Conservation (phyloP, 805 yeast species). For the Candida golubevii region DNA sequence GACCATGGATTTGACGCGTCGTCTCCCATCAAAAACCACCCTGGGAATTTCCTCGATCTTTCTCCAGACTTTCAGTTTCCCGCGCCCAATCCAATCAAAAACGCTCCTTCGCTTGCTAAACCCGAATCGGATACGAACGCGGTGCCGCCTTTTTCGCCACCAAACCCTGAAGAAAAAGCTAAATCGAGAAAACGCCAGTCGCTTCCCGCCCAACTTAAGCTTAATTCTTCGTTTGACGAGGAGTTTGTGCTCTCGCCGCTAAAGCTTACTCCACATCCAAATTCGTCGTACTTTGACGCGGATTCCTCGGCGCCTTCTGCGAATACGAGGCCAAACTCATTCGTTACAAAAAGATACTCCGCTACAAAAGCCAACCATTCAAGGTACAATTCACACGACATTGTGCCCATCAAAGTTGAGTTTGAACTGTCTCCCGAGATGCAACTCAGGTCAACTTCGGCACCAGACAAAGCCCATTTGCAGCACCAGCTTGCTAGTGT, state of each 20-base stretch:
- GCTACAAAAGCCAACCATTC: slow-evolving; percentile 31
- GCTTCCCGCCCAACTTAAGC: slow-evolving; percentile 29
- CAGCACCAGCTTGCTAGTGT: slow-evolving; percentile 12
- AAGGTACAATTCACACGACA: slow-evolving; percentile 40
- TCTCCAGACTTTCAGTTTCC: slow-evolving; percentile 6
- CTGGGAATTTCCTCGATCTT: not conserved
- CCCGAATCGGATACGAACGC: not conserved
- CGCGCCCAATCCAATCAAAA: not conserved
- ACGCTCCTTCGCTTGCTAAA: not conserved
- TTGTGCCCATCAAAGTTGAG: slow-evolving; percentile 41
- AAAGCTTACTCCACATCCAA: slow-evolving; percentile 28
- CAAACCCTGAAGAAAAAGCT: slow-evolving; percentile 31
- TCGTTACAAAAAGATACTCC: slow-evolving; percentile 23
- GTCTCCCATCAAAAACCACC: slow-evolving; percentile 22
- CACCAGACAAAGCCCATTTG: slow-evolving; percentile 22
- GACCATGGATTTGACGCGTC: slow-evolving; percentile 18
- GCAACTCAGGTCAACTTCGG: slow-evolving; percentile 24
- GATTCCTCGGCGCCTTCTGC: slow-evolving; percentile 12
- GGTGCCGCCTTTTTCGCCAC: slow-evolving; percentile 20
- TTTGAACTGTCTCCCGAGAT: slow-evolving; percentile 26
- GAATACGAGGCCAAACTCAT: slow-evolving; percentile 4
- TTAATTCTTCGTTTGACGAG: slow-evolving; percentile 19
- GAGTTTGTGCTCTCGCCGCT: slow-evolving; percentile 41
- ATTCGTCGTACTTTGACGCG: slow-evolving; percentile 17
- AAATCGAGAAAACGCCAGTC: slow-evolving; percentile 30